phyloP scores from a whole-genome alignment of 2,329 filamentous ascomycete species.

The Phaeomoniella chlamydospora region DNA sequence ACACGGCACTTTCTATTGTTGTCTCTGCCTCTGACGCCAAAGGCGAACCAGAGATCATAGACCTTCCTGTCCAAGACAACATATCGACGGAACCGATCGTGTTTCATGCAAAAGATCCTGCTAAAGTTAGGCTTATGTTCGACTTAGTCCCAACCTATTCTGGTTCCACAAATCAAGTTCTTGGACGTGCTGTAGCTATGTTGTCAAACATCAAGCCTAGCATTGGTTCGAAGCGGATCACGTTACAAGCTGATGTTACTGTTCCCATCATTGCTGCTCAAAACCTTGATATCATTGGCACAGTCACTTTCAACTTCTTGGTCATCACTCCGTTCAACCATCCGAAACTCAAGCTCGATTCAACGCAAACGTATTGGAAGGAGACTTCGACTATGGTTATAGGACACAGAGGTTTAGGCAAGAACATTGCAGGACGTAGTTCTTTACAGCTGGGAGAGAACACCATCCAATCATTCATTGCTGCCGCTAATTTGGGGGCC shows the following conservation, averaged over 20 bases:
- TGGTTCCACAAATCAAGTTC: constrained; percentile 62
- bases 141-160: constrained; percentile 94
- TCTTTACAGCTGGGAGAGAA: constrained; percentile 94
- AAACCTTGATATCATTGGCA: constrained; percentile 77
- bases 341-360: constrained; percentile 82
- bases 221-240: constrained; percentile 76
- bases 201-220: constrained; percentile 73
- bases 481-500: constrained; percentile 81
- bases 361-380: constrained; percentile 92
- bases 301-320: constrained; percentile 92
- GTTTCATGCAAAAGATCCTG: constrained; percentile 65
- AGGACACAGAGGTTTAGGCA: constrained; percentile 64
- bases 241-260: constrained; percentile 78
- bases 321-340: constrained; percentile 90
- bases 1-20: constrained; percentile 84
- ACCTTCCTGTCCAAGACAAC: constrained; percentile 86
- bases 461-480: constrained; percentile 88
- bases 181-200: constrained; percentile 78
- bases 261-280: constrained; percentile 78
- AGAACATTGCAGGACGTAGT: constrained; percentile 70
- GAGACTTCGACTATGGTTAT: constrained; percentile 78
- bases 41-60: constrained; percentile 78
- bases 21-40: constrained; percentile 73
- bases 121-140: constrained; percentile 78
- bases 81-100: constrained; percentile 87